These are phyloP conservation scores for Tritrichomonas musculus DNA, from an alignment of 208 protist species.

Conservation along the genomic window DNA sequence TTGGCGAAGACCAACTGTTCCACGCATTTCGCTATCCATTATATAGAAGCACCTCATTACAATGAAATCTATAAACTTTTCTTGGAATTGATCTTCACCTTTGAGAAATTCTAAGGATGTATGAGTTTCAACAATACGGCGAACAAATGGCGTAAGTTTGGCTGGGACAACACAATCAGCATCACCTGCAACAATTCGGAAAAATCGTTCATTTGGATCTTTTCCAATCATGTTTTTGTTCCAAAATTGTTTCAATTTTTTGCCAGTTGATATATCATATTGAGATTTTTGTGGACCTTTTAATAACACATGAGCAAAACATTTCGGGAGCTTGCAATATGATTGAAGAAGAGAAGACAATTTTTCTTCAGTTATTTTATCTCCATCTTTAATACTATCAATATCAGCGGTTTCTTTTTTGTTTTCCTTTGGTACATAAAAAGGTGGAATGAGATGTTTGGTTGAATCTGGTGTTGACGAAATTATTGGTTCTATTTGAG, in stretches of 20 bases:
- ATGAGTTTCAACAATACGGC: not conserved
- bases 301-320: not conserved
- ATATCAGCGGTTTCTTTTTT: not conserved
- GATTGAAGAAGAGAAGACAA: not conserved
- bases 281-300: too few species aligned
- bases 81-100: not conserved
- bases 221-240: not conserved
- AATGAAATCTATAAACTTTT: conserved; percentile 27
- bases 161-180: not conserved
- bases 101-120: not conserved
- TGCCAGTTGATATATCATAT: not conserved
- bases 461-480: too few species aligned
- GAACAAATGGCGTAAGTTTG: not conserved
- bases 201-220: conserved; percentile 29
- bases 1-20: not conserved
- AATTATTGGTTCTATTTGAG: not conserved
- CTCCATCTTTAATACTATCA: not conserved
- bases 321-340: not conserved
- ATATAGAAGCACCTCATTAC: not conserved
- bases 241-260: not conserved
- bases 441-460: not conserved
- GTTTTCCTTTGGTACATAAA: not conserved
- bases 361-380: not conserved
- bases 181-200: not conserved
- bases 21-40: not conserved